Conservation (phyloP, 805 yeast species). For the Candida taoyuanica region DNA sequence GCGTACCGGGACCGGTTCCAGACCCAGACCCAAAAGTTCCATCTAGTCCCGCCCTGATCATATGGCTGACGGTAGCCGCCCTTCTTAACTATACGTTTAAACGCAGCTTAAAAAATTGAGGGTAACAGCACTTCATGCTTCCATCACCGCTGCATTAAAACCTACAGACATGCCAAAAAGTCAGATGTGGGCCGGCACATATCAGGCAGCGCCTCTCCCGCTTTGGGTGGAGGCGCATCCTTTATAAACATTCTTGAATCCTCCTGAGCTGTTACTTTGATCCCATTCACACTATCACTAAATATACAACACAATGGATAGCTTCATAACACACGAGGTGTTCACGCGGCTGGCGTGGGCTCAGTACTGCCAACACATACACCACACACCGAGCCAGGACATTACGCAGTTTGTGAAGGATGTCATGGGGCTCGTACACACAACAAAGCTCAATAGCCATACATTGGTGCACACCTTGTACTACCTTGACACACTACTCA, state of each 20-base stretch:
- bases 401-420: conserved; percentile 5
- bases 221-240: neutral
- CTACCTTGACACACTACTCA: conserved; percentile 15
- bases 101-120: no score
- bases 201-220: no score
- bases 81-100: no score
- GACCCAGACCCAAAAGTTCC: no score
- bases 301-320: conserved; percentile 3
- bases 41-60: no score
- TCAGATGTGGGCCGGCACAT: conserved; percentile 11
- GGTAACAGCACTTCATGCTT: no score
- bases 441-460: conserved; percentile 18
- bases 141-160: conserved; percentile 15
- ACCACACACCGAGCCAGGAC: neutral
- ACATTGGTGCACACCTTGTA: conserved; percentile 19
- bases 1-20: no score
- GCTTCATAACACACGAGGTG: conserved; percentile 7
- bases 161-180: no score
- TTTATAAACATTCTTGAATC: no score
- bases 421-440: conserved; percentile 11
- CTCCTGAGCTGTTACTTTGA: neutral
- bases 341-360: conserved; percentile 20
- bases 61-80: no score
- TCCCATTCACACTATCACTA: conserved; percentile 1
- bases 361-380: conserved; percentile 9